Evolutionary conservation across 2,329 filamentous ascomycete genomes (phyloP), one percentile per base, ranked within the genome.

Genomic region (Dactylellina sp.): DNA sequence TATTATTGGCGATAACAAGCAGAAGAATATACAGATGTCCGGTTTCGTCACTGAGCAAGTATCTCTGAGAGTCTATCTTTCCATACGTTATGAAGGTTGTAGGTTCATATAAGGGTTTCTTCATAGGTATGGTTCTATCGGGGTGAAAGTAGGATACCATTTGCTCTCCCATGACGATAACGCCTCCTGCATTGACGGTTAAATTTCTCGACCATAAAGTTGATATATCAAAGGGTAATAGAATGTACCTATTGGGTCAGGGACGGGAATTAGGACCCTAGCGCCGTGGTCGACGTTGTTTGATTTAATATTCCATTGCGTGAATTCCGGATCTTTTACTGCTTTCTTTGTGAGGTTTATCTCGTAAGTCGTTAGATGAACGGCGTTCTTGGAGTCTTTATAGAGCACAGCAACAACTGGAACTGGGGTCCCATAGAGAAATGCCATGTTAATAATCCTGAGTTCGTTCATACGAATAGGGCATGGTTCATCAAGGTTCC

Each of bases 41-140:
- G 79, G 95, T 97, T 78, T 97, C 93, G 80, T 99, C 95, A 0
- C 91, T 93, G 1, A 99, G 83, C n/a, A 97, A 84, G 83, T 93
- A 98, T 78, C 90, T 86, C 40, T 90, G 89, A 22, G 88, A 87
- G 78, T 98, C 91, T 57, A 95, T 89, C 78, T 89, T 88, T 75
- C 91, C 91, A 93, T 94, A 99, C 1, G 92, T 89, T n/a, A 95
- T 90, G 77, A 96, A 98, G 37, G 97, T 89, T 1, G 90, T 92
- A 0, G 93, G 87, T 65, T 94, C 89, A 0, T 87, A 84, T 1
- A 97, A 82, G 0, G 85, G 83, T 7, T 88, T 85, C 16, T 89
- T 87, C 11, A 92, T 85, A 11, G 85, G 85, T 35, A 88, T 86
- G 75, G 89, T 89, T 22, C 83, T 53, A 18, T 61, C 52, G 2